Base-by-base conservation (phyloP, 306 rosid genomes). In the Cicer yamashitae region DNA sequence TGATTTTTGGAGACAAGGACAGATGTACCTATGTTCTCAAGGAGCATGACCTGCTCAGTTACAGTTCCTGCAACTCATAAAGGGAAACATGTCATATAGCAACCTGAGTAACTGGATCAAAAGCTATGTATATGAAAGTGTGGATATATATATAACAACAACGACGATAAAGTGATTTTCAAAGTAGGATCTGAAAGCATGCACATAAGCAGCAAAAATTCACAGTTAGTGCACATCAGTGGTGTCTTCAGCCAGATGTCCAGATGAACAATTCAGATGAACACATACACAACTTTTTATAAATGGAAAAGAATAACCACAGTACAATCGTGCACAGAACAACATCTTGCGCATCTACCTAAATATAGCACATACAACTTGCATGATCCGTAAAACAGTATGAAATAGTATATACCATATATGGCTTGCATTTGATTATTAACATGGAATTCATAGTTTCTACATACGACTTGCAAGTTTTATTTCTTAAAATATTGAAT, bases 1-100 rank as follows among this genome's bases (percentile, higher is more conserved):
- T 94, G 98, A 75, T 87, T 89, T 76, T 91, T 76, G 9, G 97
- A 94, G 84, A 94, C 97, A 61, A 91, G 97, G 73, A 94, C 86
- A n/a, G 98, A 94, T 41, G 98, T 90, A 74, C 97, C 98, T 65
- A 94, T 91, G 72, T 94, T 94, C 85, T 94, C 98, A 12, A 94
- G 96, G 74, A 89, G 85, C 98, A 94, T 94, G 77, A 94, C 91
- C 85, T 94, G 98, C 86, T 94, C 98, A 37, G 97, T 66, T 43
- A 90, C 96, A 63, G 96, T 82, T 65, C 98, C 97, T 94, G 86
- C 77, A 83, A 80, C 25, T 62, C 66, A 46, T 47, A 52, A 40
- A 68, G n/a, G 57, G 54, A 56, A 76, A 69, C 22, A 58, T 43
- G 58, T 85, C 65, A 77, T 10, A 70, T 8, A 50, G 69, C 51